phyloP scores from a whole-genome alignment of 306 rosid species.

The Lathyrus aphaca region DNA sequence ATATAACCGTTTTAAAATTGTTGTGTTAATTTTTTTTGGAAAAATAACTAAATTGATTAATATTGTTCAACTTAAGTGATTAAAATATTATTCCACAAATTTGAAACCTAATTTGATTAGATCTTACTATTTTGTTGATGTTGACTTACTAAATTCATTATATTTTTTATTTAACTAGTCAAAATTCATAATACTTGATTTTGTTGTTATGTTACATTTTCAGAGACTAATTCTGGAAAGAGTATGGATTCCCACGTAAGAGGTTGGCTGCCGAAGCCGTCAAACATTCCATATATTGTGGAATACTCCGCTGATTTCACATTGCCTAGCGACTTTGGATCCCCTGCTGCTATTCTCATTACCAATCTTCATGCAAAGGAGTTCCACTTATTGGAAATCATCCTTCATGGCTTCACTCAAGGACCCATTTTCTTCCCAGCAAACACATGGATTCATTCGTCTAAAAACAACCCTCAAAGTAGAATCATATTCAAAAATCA shows the following conservation, averaged over 20 bases:
- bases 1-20: too few relatives aligned
- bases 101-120: too few relatives aligned
- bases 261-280: constrained; percentile 80
- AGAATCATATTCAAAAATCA: constrained; percentile 84
- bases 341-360: constrained; percentile 77
- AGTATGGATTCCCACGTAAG: constrained; percentile 58
- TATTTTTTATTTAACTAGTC: not conserved
- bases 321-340: constrained; percentile 65
- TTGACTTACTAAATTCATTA: not conserved
- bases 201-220: constrained; percentile 14
- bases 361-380: constrained; percentile 81
- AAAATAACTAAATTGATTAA: too few relatives aligned
- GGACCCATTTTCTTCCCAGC: constrained; percentile 92
- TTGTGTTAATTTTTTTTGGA: too few relatives aligned
- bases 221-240: constrained; percentile 74
- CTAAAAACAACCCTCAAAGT: constrained; percentile 62
- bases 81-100: too few relatives aligned
- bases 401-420: constrained; percentile 68
- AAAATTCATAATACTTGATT: not conserved
- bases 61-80: too few relatives aligned
- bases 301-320: constrained; percentile 75
- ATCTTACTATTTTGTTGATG: too few relatives aligned
- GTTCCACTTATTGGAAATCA: constrained; percentile 69
- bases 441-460: constrained; percentile 86
- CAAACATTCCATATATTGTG: constrained; percentile 49